Evolutionary conservation across 2,329 filamentous ascomycete species (phyloP), one percentile per base, ranked within the genome.

Genomic region (Cercospora canescens): DNA sequence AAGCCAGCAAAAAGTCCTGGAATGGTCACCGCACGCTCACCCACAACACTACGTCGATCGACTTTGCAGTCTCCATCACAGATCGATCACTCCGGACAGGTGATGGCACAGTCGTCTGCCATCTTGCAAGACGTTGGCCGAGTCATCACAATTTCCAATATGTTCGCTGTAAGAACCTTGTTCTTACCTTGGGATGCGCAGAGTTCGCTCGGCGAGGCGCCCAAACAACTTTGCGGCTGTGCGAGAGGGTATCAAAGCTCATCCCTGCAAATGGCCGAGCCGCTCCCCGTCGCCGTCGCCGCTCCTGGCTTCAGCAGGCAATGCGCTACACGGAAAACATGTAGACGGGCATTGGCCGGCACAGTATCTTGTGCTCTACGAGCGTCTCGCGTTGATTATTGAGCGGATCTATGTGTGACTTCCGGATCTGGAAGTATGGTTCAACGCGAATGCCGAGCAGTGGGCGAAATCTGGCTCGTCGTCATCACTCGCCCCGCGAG

Each of bases 361-460:
- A 52, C n/a, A 56, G 60, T 63, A 32, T 62, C 18, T 61, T 63
- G 62, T 63, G 55, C 62, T 28, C 39, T 35, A 26, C 28, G 28
- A 21, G n/a, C 52, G 65, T 67, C 61, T 62, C 65, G 62, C 37
- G 24, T 67, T 64, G 39, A 67, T 62, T 45, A 52, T 57, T 37
- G 24, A 56, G 63, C 48, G 26, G 60, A 52, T 59, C 32, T 32
- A 37, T 32, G 63, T 62, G 64, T 45, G 21, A 66, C 60, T 60
- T 18, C 64, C 56, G 21, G 18, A 60, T 63, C 21, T 30, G 60
- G 65, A 34, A 60, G 39, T 48, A 26, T 30, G 50, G 24, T 32
- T 28, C 50, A 54, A 58, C 54, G 52, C 28, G 41, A 63, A 34
- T 52, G 59, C 58, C 59, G 57, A 48, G 32, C 56, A 11, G 35